A percentile compares a stretch with the other conserved stretches of the same genome.
phyloP scores from a whole-genome alignment of 805 yeast genomes.

The Metschnikowia kofuensis region DNA sequence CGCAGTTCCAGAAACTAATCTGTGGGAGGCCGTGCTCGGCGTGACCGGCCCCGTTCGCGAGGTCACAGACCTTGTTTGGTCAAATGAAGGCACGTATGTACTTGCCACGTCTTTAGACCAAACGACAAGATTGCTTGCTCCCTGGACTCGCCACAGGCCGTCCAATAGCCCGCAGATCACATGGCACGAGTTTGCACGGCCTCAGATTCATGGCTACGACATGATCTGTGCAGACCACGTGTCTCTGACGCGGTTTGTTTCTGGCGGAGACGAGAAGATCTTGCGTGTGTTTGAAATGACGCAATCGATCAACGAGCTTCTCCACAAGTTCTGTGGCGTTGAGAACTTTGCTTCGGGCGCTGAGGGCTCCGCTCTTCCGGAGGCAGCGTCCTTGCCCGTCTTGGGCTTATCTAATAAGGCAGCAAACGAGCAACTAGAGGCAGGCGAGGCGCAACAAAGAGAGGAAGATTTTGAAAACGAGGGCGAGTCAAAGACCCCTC shows the following conservation, averaged over 20 bases:
- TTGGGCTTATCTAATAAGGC: conserved; percentile 93
- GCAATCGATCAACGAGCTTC: conserved; percentile 62
- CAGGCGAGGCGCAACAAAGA: conserved; percentile 35
- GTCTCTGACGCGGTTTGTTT: conserved; percentile 62
- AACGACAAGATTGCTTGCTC: conserved; percentile 81
- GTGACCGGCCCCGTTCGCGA: conserved; percentile 74
- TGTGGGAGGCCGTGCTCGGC: conserved; percentile 50
- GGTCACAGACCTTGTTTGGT: conserved; percentile 80
- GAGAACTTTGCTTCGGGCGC: conserved; percentile 17
- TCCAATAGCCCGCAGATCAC: conserved; percentile 21
- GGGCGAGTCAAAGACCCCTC: not conserved
- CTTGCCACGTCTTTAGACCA: conserved; percentile 86
- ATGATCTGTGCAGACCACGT: conserved; percentile 78
- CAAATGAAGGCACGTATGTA: conserved; percentile 60
- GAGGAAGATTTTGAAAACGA: conserved; percentile 38
- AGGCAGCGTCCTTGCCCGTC: conserved; percentile 87
- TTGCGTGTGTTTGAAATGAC: conserved; percentile 89
- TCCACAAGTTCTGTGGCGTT: conserved; percentile 54
- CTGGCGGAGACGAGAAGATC: conserved; percentile 96
- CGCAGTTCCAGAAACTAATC: conserved; percentile 12
- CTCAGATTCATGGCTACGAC: conserved; percentile 98
- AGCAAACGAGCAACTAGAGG: conserved; percentile 47
- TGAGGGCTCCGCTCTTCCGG: conserved; percentile 48
- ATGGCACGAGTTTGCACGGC: conserved; percentile 94
- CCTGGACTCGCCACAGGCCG: conserved; percentile 43